Evolutionary conservation across 2,329 filamentous ascomycete genomes (phyloP).

Genomic region (Pseudopithomyces maydicus): DNA sequence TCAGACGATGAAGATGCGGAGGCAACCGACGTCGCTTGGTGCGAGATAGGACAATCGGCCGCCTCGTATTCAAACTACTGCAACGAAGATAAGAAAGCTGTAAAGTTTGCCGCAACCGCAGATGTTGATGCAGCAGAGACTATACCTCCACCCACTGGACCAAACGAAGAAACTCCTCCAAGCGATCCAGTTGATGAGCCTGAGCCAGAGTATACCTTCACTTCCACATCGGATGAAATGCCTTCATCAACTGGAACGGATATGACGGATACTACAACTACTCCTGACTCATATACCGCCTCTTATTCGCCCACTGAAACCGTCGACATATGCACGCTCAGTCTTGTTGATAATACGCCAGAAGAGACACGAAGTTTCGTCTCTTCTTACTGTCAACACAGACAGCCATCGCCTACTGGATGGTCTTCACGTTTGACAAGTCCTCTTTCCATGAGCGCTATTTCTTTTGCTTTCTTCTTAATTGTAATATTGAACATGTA

Average conservation of each 20-base stretch:
- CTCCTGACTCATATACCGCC: no score
- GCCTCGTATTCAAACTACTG: background rate
- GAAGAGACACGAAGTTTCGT: background rate
- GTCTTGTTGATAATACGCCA: background rate
- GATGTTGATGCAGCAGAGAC: background rate
- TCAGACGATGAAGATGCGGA: background rate
- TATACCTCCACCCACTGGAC: no score
- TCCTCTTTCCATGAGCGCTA: background rate
- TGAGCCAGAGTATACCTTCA: no score
- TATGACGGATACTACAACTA: no score
- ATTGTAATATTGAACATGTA: background rate
- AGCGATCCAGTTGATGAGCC: no score
- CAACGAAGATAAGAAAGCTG: background rate
- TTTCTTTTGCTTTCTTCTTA: background rate
- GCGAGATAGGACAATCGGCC: background rate
- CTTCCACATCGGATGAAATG: no score
- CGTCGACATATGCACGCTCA: background rate
- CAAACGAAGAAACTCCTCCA: no score
- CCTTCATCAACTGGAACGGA: no score
- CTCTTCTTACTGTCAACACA: background rate
- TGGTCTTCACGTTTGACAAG: background rate
- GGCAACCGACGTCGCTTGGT: background rate
- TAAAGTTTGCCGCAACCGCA: background rate
- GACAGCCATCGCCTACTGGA: background rate
- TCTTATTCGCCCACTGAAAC: no score